Evolutionary conservation across 768 basidiomycete genomes (phyloP), one percentile per base, ranked within the genome.

Genomic region (Tricholoma matsutake): DNA sequence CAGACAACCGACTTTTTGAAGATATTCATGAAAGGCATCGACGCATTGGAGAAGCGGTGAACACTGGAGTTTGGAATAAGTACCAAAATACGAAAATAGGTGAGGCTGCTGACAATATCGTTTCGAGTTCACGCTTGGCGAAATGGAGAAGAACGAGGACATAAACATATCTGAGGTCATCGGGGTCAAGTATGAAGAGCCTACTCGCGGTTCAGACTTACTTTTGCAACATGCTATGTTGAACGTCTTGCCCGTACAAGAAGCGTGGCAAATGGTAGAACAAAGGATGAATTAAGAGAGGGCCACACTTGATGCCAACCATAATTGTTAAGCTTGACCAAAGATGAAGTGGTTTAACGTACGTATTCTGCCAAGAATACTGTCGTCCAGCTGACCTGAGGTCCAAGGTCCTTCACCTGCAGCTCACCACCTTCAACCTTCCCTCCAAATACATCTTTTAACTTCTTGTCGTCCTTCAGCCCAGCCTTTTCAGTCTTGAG

Each of bases 361-460:
- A 96, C 96, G 69, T 98, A 99, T 96, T 99, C 97, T 55, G 91
- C 78, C 54, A 98, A 71, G 73, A 94, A 98, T 16, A 98, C 93
- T 0, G 89, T 91, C 67, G 81, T 82, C 92, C 96, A 98, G 67
- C 85, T 82, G 49, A 96, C 78, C 73, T 99, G 97, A 6, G 89
- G 83, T 0, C 97, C 97, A 31, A 98, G 77, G 73, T 98, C 97
- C 73, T 97, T 97, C 61, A 95, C 80, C 37, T 81, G 73, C 37
- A 98, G 67, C 61, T 88, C 86, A n/a, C 80, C 81, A 9, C 83
- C 87, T 18, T 87, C 81, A 9, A 67, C 68, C 3, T 92, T 70
- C 0, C 83, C 84, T n/a, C 69, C 69, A 6, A 77, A 61, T 3
- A 84, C 81, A 28, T 83, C 79, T 13, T 71, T 72, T 49, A 98